Percentiles rank a stretch among this genome's conserved stretches.
phyloP scores from a whole-genome alignment of 768 basidiomycete species.

The Rubroboletus satanas region DNA sequence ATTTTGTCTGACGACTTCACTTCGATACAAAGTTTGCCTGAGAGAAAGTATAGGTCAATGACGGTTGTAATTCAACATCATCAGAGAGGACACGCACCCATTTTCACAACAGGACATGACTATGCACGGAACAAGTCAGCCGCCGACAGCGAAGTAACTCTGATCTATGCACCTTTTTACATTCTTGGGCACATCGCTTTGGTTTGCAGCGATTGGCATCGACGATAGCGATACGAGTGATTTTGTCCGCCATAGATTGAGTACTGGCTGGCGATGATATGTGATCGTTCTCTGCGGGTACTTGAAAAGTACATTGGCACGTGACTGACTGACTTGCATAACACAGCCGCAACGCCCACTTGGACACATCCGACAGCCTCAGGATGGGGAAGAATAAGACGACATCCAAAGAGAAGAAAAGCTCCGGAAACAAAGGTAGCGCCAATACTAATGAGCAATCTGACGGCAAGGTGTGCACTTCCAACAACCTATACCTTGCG shows the following conservation, averaged over 20 bases:
- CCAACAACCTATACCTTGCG: background rate
- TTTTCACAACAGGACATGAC: conserved; percentile 96
- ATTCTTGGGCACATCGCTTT: conserved; percentile 95
- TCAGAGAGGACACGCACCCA: conserved; percentile 56
- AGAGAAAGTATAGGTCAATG: background rate
- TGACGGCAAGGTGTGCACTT: conserved; percentile 22
- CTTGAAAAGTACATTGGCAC: conserved; percentile 5
- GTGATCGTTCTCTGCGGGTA: background rate
- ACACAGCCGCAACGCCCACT: conserved; percentile 5
- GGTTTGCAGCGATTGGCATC: conserved; percentile 93
- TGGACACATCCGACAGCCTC: background rate
- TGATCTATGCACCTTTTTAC: conserved; percentile 72
- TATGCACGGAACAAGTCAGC: conserved; percentile 25
- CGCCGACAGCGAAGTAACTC: background rate
- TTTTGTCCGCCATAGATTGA: conserved; percentile 78
- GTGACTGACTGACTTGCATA: conserved; percentile 6
- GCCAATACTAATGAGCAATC: conserved; percentile 16
- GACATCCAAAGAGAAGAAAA: conserved; percentile 21
- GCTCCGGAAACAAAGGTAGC: conserved; percentile 16
- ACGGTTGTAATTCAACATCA: background rate
- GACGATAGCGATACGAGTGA: conserved; percentile 96
- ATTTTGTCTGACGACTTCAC: conserved; percentile 96
- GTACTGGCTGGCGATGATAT: conserved; percentile 1
- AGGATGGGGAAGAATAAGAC: conserved; percentile 31
- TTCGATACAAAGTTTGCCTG: conserved; percentile 97